A percentile compares a stretch with the other conserved stretches of the same genome.
Conservation (phyloP, 2,329 filamentous ascomycete genomes). For the Aspergillus persii region DNA sequence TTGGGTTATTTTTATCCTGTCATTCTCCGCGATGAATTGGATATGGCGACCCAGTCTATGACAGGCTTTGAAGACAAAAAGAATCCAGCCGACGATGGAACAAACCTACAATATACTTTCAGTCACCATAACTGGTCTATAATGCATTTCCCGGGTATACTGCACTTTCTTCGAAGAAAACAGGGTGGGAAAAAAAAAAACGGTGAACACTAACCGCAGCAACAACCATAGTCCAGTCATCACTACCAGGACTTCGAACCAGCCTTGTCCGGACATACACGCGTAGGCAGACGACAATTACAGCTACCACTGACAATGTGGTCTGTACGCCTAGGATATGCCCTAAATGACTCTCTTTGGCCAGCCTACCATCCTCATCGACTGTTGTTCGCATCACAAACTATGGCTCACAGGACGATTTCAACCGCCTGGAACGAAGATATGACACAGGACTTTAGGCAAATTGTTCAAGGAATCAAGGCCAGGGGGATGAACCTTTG, state of each 20-base stretch:
- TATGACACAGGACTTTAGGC: too few relatives aligned
- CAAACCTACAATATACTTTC: neutral
- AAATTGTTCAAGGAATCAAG: too few relatives aligned
- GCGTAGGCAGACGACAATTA: neutral
- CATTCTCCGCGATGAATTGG: neutral
- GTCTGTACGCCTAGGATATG: neutral
- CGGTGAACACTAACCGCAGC: neutral
- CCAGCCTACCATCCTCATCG: neutral
- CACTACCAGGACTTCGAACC: neutral
- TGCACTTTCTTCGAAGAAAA: too few relatives aligned
- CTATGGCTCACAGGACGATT: too few relatives aligned
- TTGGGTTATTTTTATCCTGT: neutral
- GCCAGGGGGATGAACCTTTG: too few relatives aligned
- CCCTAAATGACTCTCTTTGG: neutral
- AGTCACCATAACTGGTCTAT: too few relatives aligned
- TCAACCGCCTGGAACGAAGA: too few relatives aligned
- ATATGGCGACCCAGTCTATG: slow-evolving; percentile 2
- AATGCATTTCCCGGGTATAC: too few relatives aligned
- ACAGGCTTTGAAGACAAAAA: slow-evolving; percentile 3
- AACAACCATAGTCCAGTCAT: slow-evolving; percentile 3
- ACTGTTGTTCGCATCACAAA: neutral
- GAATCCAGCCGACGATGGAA: slow-evolving; percentile 3
- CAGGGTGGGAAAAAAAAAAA: too few relatives aligned
- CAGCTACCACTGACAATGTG: neutral
- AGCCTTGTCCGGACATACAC: slow-evolving; percentile 1